Conservation (phyloP, 2,329 filamentous ascomycete genomes). For the Fusarium anguioides region DNA sequence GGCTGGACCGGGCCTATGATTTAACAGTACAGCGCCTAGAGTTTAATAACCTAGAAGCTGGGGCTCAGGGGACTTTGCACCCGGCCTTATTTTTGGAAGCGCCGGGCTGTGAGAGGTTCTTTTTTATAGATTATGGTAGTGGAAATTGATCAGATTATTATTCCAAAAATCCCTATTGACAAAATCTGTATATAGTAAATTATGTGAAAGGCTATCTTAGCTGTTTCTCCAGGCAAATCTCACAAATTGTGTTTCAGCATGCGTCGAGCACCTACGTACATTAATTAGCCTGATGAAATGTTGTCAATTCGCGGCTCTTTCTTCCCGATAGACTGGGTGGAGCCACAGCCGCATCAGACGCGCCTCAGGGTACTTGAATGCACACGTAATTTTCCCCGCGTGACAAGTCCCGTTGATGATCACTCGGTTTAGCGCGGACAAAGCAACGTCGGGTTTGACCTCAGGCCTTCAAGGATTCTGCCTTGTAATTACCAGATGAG, state of each 20-base stretch:
- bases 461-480: constrained; percentile 33
- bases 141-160: background rate
- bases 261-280: background rate
- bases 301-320: constrained; percentile 42
- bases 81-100: constrained; percentile 16
- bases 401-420: constrained; percentile 36
- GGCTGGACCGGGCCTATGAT: constrained; percentile 6
- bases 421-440: constrained; percentile 39
- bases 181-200: too few species aligned
- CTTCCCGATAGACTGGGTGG: constrained; percentile 24
- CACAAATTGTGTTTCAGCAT: too few species aligned
- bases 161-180: too few species aligned
- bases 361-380: constrained; percentile 35
- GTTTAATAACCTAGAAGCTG: constrained; percentile 20
- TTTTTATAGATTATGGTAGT: background rate
- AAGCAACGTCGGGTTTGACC: constrained; percentile 40
- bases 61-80: constrained; percentile 18
- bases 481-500: constrained; percentile 1
- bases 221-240: too few species aligned
- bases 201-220: too few species aligned
- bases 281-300: constrained; percentile 16
- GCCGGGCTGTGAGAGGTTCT: constrained; percentile 10
- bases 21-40: constrained; percentile 23
- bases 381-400: constrained; percentile 5
- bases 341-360: constrained; percentile 42